These are phyloP conservation scores for Metschnikowia arizonensis DNA, from an alignment of 805 yeast genomes.

Conservation along the genomic window DNA sequence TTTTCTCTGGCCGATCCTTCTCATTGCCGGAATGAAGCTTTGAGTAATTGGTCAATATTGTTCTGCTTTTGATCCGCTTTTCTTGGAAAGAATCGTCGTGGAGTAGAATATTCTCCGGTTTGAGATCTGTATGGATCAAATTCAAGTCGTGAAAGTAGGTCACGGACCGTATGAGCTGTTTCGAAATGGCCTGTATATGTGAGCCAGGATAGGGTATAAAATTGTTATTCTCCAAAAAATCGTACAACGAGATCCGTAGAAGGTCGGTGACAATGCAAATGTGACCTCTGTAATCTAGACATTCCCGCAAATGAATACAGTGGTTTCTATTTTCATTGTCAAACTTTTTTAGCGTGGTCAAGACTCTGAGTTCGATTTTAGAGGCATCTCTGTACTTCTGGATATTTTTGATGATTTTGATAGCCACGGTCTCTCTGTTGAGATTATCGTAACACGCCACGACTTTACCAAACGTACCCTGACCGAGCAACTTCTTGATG, in stretches of 20 bases:
- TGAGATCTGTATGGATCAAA: conserved; percentile 90
- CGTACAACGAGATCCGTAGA: conserved; percentile 79
- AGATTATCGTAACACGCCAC: conserved; percentile 72
- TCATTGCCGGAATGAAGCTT: conserved; percentile 18
- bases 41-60: conserved; percentile 33
- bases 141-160: conserved; percentile 86
- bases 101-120: conserved; percentile 89
- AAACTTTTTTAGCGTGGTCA: conserved; percentile 65
- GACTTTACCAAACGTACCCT: conserved; percentile 91
- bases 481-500: conserved; percentile 70
- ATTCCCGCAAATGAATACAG: conserved; percentile 83
- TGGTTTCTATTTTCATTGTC: conserved; percentile 66
- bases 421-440: conserved; percentile 66
- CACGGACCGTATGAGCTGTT: conserved; percentile 79
- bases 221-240: conserved; percentile 78
- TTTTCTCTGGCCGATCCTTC: conserved; percentile 18
- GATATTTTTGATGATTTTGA: conserved; percentile 86
- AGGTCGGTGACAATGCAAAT: conserved; percentile 91
- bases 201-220: conserved; percentile 91
- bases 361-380: conserved; percentile 81
- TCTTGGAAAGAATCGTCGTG: conserved; percentile 47
- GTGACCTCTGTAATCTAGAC: conserved; percentile 90
- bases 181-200: conserved; percentile 84
- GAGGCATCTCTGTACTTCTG: conserved; percentile 96
- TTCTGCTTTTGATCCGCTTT: conserved; percentile 31